Evolutionary conservation across 2,329 filamentous ascomycete species (phyloP), one percentile per base, ranked within the genome.

Genomic region (Fusarium sp.): DNA sequence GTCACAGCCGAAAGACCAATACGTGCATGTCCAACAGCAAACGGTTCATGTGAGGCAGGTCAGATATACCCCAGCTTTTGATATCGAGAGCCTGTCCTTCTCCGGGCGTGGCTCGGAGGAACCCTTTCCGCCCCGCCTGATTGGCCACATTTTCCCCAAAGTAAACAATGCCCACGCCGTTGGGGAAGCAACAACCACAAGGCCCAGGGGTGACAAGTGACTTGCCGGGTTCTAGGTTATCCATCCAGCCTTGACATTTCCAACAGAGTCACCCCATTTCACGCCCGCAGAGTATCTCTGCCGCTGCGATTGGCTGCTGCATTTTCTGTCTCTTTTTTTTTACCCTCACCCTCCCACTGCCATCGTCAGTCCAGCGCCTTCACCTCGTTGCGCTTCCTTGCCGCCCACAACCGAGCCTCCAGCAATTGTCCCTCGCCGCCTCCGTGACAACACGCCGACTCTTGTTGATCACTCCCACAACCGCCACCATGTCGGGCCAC

Each of bases 401-500:
- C 50, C 40, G 60, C 53, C 67, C 39, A 52, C 65, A 62, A 59
- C 36, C 52, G 30, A 62, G 60, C 67, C 58, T 64, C 60, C 41
- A 57, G 62, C 72, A 68, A 70, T 71, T 67, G 72, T 66, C 60
- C 57, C 63, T 68, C 37, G 60, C 52, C 61, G 60, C 51, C 56
- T 63, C 63, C 57, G 48, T 57, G 66, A 67, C 61, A 27, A 66
- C 48, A 57, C 62, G 50, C 60, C 68, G 57, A 70, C 66, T 72
- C 58, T 59, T 54, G 65, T 72, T 68, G 56, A 72, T 56, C 55
- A 58, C 47, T 43, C 64, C 39, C 16, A 60, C 62, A 63, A 40
- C 68, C 65, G 66, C 68, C 74, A 74, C 78, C 78, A 88, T 89
- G 86, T 88, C 87, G 65, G 84, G 83, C 77, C 86, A 85, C 77